phyloP scores from a whole-genome alignment of 257 asterid genomes.

The Rauvolfia tetraphylla region DNA sequence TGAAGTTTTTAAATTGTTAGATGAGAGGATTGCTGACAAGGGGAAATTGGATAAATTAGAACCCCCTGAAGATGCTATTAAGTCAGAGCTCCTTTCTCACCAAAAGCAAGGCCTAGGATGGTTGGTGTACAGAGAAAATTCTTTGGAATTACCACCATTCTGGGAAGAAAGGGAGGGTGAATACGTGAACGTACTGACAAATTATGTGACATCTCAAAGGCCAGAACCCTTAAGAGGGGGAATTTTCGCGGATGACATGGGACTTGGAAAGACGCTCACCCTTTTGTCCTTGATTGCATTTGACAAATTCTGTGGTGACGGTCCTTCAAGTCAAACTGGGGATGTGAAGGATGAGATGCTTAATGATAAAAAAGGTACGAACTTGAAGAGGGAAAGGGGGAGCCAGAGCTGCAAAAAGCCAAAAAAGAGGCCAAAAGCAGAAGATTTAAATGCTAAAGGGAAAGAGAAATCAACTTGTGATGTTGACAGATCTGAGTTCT shows the following conservation, averaged over 20 bases:
- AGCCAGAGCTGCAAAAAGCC: slow-evolving; percentile 15
- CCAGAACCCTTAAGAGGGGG: slow-evolving; percentile 85
- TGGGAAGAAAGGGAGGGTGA: slow-evolving; percentile 60
- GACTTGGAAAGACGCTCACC: slow-evolving; percentile 81
- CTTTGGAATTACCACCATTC: slow-evolving; percentile 70
- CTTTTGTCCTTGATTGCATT: slow-evolving; percentile 71
- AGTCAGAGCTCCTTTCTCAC: slow-evolving; percentile 58
- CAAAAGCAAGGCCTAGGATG: slow-evolving; percentile 81
- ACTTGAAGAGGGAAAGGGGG: slow-evolving; percentile 40
- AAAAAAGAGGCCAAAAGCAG: slow-evolving; percentile 29
- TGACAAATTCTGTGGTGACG: slow-evolving; percentile 39
- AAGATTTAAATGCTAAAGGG: slow-evolving; percentile 6
- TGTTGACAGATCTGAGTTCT: background rate
- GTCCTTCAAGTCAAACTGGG: slow-evolving; percentile 21
- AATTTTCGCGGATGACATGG: slow-evolving; percentile 92
- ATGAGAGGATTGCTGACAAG: slow-evolving; percentile 41
- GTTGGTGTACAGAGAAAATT: slow-evolving; percentile 72
- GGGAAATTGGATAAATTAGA: slow-evolving; percentile 50
- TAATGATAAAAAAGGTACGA: slow-evolving; percentile 28
- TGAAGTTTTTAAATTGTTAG: slow-evolving; percentile 68
- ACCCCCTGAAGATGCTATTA: slow-evolving; percentile 59
- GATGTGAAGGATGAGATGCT: slow-evolving; percentile 25
- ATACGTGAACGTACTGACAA: slow-evolving; percentile 63
- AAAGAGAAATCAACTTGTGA: slow-evolving; percentile 22
- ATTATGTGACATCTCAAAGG: slow-evolving; percentile 42